Conservation (phyloP, 140 eudicot species). For the Ambrosia hybrid region DNA sequence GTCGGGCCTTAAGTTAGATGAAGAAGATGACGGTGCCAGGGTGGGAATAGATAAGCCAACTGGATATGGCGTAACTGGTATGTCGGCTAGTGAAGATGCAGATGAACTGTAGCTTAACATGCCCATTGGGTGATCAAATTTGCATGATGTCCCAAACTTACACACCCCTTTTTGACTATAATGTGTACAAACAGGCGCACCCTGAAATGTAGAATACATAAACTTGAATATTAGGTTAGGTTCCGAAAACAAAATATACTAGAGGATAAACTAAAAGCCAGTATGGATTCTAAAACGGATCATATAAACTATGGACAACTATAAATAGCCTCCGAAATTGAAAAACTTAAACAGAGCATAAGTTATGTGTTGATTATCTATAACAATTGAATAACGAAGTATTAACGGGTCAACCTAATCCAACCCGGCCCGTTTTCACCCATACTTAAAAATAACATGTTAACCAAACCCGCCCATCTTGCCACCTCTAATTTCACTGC, state of each 20-base stretch:
- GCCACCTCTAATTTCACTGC: no score
- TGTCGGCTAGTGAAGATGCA: slow-evolving; percentile 81
- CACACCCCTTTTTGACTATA: slow-evolving; percentile 77
- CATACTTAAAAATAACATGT: not conserved
- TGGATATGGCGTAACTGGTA: slow-evolving; percentile 82
- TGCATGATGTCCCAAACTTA: slow-evolving; percentile 87
- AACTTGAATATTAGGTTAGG: not conserved
- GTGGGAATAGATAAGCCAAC: slow-evolving; percentile 64
- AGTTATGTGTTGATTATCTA: no score
- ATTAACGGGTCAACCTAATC: no score
- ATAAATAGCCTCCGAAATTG: no score
- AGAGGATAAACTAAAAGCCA: no score
- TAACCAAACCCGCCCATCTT: no score
- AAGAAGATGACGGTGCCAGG: slow-evolving; percentile 86
- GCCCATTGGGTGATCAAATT: slow-evolving; percentile 88
- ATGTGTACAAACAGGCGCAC: slow-evolving; percentile 84
- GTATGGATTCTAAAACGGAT: no score
- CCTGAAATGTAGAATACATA: slow-evolving; percentile 43
- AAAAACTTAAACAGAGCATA: no score
- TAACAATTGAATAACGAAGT: no score
- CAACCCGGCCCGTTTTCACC: not conserved
- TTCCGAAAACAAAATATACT: not conserved
- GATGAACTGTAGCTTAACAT: slow-evolving; percentile 82
- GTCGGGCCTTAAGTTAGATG: slow-evolving; percentile 67
- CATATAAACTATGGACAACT: no score